Evolutionary conservation across 2,329 filamentous ascomycete genomes (phyloP).

Genomic region (Nemania sp.): DNA sequence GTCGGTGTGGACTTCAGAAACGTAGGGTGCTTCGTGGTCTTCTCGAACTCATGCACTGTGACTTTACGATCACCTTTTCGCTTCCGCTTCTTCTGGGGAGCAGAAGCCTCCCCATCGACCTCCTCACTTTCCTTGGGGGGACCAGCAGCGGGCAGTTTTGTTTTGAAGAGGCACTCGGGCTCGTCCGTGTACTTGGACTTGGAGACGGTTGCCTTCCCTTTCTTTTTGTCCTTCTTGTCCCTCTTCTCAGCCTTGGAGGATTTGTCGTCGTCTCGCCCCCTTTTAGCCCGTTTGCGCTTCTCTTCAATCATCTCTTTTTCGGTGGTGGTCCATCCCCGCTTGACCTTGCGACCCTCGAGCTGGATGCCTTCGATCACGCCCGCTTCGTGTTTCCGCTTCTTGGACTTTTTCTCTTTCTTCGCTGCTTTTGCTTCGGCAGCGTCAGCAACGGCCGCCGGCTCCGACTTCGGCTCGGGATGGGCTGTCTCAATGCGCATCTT

Average conservation of each 20-base stretch:
- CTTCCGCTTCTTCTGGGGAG: slow-evolving; percentile 63
- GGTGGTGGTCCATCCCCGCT: slow-evolving; percentile 85
- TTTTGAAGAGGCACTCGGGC: slow-evolving; percentile 83
- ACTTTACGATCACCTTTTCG: slow-evolving; percentile 62
- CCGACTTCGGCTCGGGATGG: slow-evolving; percentile 60
- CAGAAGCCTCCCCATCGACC: slow-evolving; percentile 44
- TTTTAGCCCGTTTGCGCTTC: slow-evolving; percentile 51
- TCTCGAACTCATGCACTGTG: slow-evolving; percentile 86
- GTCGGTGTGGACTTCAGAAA: slow-evolving; percentile 68
- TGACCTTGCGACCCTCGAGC: slow-evolving; percentile 77
- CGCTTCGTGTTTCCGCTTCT: slow-evolving; percentile 56
- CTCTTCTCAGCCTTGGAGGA: slow-evolving; percentile 44
- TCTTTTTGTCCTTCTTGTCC: slow-evolving; percentile 57
- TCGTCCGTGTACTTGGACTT: slow-evolving; percentile 81
- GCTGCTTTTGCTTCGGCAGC: slow-evolving; percentile 34
- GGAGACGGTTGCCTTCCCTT: slow-evolving; percentile 58
- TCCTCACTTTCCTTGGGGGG: slow-evolving; percentile 50
- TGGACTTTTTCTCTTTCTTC: slow-evolving; percentile 40
- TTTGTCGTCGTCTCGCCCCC: slow-evolving; percentile 47
- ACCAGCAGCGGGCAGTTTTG: slow-evolving; percentile 62
- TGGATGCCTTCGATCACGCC: slow-evolving; percentile 67
- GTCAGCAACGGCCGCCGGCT: slow-evolving; percentile 42
- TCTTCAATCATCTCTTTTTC: slow-evolving; percentile 52
- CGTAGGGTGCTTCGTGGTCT: slow-evolving; percentile 78
- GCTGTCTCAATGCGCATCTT: slow-evolving; percentile 88